Evolutionary conservation across 148 eudicot species (phyloP), one percentile per base, ranked within the genome.

Genomic region (Chenopodium quinoa): DNA sequence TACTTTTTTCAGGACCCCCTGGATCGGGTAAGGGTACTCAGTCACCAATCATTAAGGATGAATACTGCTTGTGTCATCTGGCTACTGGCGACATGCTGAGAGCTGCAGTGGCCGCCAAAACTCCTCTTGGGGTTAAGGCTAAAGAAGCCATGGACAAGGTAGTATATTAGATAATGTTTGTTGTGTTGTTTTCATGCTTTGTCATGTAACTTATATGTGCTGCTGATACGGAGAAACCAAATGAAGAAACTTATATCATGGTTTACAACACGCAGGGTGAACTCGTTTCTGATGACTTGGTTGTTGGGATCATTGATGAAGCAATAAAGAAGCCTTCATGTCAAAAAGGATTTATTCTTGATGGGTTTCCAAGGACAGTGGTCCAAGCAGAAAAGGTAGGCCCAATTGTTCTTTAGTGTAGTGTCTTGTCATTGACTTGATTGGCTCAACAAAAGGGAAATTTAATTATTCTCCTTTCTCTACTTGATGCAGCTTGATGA

Each of bases 11-110:
- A 96, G 98, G 99, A 71, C 99, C 99, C 58, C 98, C 99, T 80
- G 99, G 97, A 79, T 96, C 94, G 25, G 99, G 99, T 9, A 96
- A 96, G 90, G 99, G 99, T 56, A 96, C 99, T 69, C 99, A 96
- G 76, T 96, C 99, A 32, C 99, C 99, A 25, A 23, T 94, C 37
- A 90, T 95, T 40, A 95, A 95, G 88, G 97, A 95, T 80, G 97
- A 95, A 84, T 95, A 92, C 81, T 95, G 98, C 86, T 87, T 95
- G 82, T 95, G 98, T 83, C 98, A 95, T 86, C 88, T 95, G 85
- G 98, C 97, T 25, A 95, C 97, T 70, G 98, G 98, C 75, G 98
- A 95, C 76, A 95, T 95, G 98, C 91, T 95, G 88, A 93, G 98
- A 89, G 98, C 98, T 86, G 94, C 98, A 79, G 98, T 88, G 85